phyloP scores from a whole-genome alignment of 768 basidiomycete genomes.

The Myochromella boudieri region DNA sequence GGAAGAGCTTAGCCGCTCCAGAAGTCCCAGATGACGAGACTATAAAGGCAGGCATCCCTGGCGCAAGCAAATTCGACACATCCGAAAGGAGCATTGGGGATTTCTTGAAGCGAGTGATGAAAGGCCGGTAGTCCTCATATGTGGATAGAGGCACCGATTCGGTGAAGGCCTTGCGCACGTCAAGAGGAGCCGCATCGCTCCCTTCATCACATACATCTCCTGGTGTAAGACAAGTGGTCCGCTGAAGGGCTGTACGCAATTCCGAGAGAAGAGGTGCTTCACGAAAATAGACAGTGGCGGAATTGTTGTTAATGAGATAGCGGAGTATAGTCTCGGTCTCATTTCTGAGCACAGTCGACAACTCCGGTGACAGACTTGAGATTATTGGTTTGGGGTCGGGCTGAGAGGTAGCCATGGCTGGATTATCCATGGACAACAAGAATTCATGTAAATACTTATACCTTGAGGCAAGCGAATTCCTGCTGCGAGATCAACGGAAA shows the following conservation, averaged over 20 bases:
- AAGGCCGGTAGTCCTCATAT: conserved; percentile 11
- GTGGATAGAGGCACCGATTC: conserved; percentile 4
- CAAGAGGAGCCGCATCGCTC: too few relatives aligned
- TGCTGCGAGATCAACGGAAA: too few relatives aligned
- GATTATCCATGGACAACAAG: too few relatives aligned
- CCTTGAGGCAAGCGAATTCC: too few relatives aligned
- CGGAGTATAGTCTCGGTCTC: not conserved
- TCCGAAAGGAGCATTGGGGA: not conserved
- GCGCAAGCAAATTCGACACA: conserved; percentile 14
- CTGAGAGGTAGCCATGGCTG: too few relatives aligned
- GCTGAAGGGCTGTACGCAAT: conserved; percentile 1
- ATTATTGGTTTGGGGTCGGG: not conserved
- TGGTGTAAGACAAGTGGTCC: not conserved
- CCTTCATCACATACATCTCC: not conserved
- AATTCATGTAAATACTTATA: too few relatives aligned
- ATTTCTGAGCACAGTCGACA: not conserved
- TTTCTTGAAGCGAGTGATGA: conserved; percentile 8
- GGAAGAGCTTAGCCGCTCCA: conserved; percentile 12
- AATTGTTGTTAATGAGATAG: conserved; percentile 3
- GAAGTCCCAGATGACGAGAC: conserved; percentile 19
- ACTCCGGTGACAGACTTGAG: not conserved
- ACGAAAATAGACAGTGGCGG: conserved; percentile 2
- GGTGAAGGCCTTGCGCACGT: conserved; percentile 2
- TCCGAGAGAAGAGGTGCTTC: conserved; percentile 3
- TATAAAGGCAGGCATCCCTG: conserved; percentile 17